Evolutionary conservation across 1,284 basidiomycete genomes (phyloP).

Genomic region (Marasmius sp.): DNA sequence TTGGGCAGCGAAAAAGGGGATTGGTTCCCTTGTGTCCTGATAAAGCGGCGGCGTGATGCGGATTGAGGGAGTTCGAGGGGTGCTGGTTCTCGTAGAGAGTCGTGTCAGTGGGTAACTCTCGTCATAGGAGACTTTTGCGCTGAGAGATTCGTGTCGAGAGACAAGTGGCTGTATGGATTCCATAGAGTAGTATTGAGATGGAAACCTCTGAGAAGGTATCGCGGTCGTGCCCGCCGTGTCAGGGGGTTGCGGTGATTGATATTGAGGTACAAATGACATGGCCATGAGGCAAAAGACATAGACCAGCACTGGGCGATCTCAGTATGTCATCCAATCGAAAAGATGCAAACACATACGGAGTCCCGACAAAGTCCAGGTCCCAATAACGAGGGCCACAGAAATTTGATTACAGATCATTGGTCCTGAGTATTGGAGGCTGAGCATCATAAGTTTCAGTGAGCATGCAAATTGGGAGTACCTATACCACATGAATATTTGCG

Average conservation of each 20-base stretch:
- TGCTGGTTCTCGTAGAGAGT: not conserved
- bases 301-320: not conserved
- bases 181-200: too few relatives aligned
- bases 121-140: not conserved
- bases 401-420: constrained; percentile 32
- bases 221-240: too few relatives aligned
- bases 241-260: too few relatives aligned
- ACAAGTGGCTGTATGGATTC: too few relatives aligned
- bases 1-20: not conserved
- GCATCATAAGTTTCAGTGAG: not conserved
- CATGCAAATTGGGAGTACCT: constrained; percentile 25
- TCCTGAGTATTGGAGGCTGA: constrained; percentile 26
- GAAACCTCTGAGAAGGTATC: too few relatives aligned
- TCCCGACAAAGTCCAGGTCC: constrained; percentile 39
- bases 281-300: not conserved
- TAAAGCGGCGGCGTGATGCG: not conserved
- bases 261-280: not conserved
- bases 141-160: too few relatives aligned
- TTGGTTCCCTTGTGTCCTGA: not conserved
- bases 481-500: constrained; percentile 40
- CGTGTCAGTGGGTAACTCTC: not conserved
- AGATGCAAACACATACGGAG: constrained; percentile 26
- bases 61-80: not conserved
- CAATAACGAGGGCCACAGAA: constrained; percentile 31
- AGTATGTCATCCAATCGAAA: not conserved